Percentiles rank a stretch among this genome's conserved stretches.
phyloP scores from a whole-genome alignment of 768 basidiomycete species.

The Gymnopilus dilepis region DNA sequence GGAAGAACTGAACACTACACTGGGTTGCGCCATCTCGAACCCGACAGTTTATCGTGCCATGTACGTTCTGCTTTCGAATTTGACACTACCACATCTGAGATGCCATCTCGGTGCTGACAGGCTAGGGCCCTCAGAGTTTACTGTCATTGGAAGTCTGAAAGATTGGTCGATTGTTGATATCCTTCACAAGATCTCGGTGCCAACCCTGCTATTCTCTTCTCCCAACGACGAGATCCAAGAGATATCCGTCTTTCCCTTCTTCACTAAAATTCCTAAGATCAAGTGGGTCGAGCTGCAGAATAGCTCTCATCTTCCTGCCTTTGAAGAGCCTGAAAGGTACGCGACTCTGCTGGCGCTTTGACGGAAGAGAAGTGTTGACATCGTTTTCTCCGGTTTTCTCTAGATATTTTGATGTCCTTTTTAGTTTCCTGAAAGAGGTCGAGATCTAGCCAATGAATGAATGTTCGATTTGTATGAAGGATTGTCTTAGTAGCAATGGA shows the following conservation, averaged over 20 bases:
- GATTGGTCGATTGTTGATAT: slow-evolving; percentile 29
- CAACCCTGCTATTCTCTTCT: slow-evolving; percentile 27
- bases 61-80: slow-evolving; percentile 27
- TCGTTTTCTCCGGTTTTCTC: too few species aligned
- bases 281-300: slow-evolving; percentile 41
- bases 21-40: slow-evolving; percentile 30
- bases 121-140: slow-evolving; percentile 42
- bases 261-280: slow-evolving; percentile 33
- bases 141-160: slow-evolving; percentile 29
- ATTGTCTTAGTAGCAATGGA: too few species aligned
- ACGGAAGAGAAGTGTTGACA: too few species aligned
- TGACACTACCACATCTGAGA: neutral
- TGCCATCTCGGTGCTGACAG: slow-evolving; percentile 23
- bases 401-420: slow-evolving; percentile 22
- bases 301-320: slow-evolving; percentile 30
- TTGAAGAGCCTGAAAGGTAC: slow-evolving; percentile 30
- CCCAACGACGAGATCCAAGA: slow-evolving; percentile 26
- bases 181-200: slow-evolving; percentile 27
- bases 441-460: neutral
- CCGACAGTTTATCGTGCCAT: slow-evolving; percentile 38
- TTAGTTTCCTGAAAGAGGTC: slow-evolving; percentile 18
- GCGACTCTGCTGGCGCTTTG: neutral
- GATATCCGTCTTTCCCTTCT: slow-evolving; percentile 25
- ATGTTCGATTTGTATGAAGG: too few species aligned
- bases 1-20: slow-evolving; percentile 32